A percentile compares a stretch with the other conserved stretches of the same genome.
Evolutionary conservation across 306 rosid genomes (phyloP).

Genomic region (Cercis canadensis): DNA sequence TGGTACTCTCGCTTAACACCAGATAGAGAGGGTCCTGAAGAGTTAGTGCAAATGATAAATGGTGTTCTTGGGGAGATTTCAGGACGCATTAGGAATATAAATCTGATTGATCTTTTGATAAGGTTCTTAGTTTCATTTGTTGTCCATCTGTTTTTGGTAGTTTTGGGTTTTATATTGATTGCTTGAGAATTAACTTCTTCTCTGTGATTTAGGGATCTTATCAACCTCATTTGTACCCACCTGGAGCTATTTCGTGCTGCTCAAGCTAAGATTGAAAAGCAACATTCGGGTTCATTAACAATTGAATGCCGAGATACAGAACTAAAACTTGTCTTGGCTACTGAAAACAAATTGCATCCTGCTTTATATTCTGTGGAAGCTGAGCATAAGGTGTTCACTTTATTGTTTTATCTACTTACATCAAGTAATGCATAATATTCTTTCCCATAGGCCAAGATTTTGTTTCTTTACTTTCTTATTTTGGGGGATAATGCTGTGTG

Average conservation of each 20-base stretch:
- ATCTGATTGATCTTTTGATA: slow-evolving; percentile 88
- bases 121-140: slow-evolving; percentile 60
- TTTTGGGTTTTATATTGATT: slow-evolving; percentile 35
- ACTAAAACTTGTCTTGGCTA: slow-evolving; percentile 66
- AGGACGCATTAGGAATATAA: slow-evolving; percentile 85
- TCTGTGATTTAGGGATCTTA: slow-evolving; percentile 80
- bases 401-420: slow-evolving; percentile 33
- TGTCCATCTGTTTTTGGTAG: slow-evolving; percentile 24
- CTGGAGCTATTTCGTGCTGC: slow-evolving; percentile 88
- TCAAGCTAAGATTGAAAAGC: slow-evolving; percentile 71
- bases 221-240: slow-evolving; percentile 77
- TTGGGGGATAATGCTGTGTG: slow-evolving; percentile 43
- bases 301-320: slow-evolving; percentile 73
- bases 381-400: slow-evolving; percentile 83
- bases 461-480: slow-evolving; percentile 19
- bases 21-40: slow-evolving; percentile 94
- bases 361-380: slow-evolving; percentile 97
- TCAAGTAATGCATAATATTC: slow-evolving; percentile 23
- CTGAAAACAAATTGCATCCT: slow-evolving; percentile 93
- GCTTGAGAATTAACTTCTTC: slow-evolving; percentile 43
- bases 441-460: slow-evolving; percentile 28
- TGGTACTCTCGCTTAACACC: slow-evolving; percentile 96
- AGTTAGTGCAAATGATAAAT: slow-evolving; percentile 72
- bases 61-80: slow-evolving; percentile 86
- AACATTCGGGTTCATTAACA: slow-evolving; percentile 56